Evolutionary conservation across 2,329 filamentous ascomycete genomes (phyloP).

Genomic region (Fusarium hostae): DNA sequence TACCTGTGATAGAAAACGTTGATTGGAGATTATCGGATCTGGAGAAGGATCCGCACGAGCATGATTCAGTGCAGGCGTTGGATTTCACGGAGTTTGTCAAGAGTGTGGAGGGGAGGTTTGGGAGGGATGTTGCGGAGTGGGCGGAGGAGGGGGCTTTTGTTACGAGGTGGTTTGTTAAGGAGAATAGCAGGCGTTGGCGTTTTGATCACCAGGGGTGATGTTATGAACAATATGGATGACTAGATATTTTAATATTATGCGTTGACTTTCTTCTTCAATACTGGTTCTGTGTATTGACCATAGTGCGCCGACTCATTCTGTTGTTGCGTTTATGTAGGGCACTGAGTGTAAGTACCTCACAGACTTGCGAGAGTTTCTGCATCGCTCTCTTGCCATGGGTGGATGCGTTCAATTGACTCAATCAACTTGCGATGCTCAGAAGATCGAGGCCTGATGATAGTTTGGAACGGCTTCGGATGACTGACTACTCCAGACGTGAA

Average conservation of each 20-base stretch:
- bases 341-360: neutral
- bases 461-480: slow-evolving; percentile 21
- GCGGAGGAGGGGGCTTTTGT: slow-evolving; percentile 48
- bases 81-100: slow-evolving; percentile 42
- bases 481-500: slow-evolving; percentile 32
- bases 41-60: slow-evolving; percentile 43
- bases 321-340: too few species aligned
- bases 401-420: slow-evolving; percentile 3
- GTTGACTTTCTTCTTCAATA: neutral
- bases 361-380: neutral
- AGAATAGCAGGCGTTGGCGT: slow-evolving; percentile 50
- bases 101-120: slow-evolving; percentile 40
- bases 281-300: too few species aligned
- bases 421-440: slow-evolving; percentile 11
- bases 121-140: slow-evolving; percentile 46
- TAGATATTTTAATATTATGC: slow-evolving; percentile 21
- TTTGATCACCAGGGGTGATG: slow-evolving; percentile 37
- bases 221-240: slow-evolving; percentile 14
- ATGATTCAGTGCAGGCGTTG: slow-evolving; percentile 41
- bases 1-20: slow-evolving; percentile 48
- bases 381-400: slow-evolving; percentile 33
- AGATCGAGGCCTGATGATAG: slow-evolving; percentile 19
- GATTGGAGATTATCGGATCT: slow-evolving; percentile 49
- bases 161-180: slow-evolving; percentile 50
- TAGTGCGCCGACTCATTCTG: too few species aligned